Base-by-base conservation (phyloP, 495 filamentous ascomycete species). In the Talaromyces ruber region DNA sequence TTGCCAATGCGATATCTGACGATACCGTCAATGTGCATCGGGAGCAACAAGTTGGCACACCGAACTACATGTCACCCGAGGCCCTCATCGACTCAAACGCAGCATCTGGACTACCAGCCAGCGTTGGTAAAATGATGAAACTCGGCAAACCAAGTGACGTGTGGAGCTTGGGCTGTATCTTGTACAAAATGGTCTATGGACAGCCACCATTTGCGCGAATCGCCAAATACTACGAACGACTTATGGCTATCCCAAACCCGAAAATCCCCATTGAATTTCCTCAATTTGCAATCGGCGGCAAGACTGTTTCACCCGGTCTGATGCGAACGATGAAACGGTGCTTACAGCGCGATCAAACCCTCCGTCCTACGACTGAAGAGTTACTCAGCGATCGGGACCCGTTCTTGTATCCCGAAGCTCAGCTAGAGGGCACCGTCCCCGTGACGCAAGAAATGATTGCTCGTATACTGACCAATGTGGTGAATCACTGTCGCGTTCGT, bases 11-110 rank as follows among this genome's bases (percentile, higher is more conserved):
- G 25, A 98, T 98, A 68, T 87, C 94, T 68, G 94, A 98, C 65
- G 84, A 97, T 72, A 98, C 94, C 0, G 90, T 97, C 67, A 98
- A 98, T 65, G 93, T 98, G 22, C 93, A 98, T 71, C 89, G 94
- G 61, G 95, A 98, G 67, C 88, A 88, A 18, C 91, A 97, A 72
- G 86, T 97, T 62, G 94, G 94, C 26, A 98, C 94, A 1, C 92
- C 95, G 2, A 98, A 97, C 71, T 98, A 98, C 80, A 98, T 98
- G 95, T 93, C 91, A 2, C 94, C 94, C 1, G 94, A 98, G 72
- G 89, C 89, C 22, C 79, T 98, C 66, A 84, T 93, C 63, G 95
- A 98, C 72, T 92, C 86, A 3, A 97, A 95, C 66, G 85, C 81
- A 26, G 79, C 81, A 8, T 72, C 82, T 55, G 79, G 84, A 6